phyloP scores from a whole-genome alignment of 371 early-diverging fungal genomes.

The Apophysomyces elegans region DNA sequence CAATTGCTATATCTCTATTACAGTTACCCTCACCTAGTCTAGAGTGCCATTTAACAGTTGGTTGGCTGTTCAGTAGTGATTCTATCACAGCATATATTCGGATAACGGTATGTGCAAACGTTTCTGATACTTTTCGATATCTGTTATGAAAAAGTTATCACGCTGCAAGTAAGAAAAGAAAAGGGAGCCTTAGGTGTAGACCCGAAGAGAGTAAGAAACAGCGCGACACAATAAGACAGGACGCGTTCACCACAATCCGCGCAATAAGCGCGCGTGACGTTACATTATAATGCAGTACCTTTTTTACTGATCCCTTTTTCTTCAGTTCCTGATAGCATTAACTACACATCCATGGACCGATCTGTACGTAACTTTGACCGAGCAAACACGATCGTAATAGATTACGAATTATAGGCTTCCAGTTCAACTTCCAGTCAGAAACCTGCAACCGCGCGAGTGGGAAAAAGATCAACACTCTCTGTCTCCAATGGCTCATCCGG shows the following conservation, averaged over 20 bases:
- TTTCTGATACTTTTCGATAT: too few relatives aligned
- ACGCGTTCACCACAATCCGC: not conserved
- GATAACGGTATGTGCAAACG: too few relatives aligned
- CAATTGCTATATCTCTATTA: too few relatives aligned
- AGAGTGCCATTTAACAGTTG: too few relatives aligned
- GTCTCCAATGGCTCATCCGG: not conserved
- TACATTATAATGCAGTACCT: not conserved
- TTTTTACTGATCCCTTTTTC: not conserved
- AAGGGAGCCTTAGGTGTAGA: too few relatives aligned
- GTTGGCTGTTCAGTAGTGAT: too few relatives aligned
- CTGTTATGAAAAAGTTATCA: too few relatives aligned
- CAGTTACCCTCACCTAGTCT: too few relatives aligned
- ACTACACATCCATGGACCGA: not conserved
- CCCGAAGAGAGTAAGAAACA: too few relatives aligned
- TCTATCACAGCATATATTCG: too few relatives aligned
- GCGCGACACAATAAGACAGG: too few relatives aligned
- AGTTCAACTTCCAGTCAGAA: not conserved
- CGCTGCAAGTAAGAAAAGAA: too few relatives aligned
- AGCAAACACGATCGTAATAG: not conserved
- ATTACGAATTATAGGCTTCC: not conserved
- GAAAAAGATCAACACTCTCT: not conserved
- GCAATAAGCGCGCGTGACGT: not conserved
- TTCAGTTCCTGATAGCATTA: not conserved
- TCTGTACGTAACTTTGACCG: not conserved
- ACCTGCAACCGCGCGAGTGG: not conserved